These are phyloP conservation scores for Alternaria tenuissima DNA, from an alignment of 2,329 filamentous ascomycete genomes.

Conservation along the genomic window DNA sequence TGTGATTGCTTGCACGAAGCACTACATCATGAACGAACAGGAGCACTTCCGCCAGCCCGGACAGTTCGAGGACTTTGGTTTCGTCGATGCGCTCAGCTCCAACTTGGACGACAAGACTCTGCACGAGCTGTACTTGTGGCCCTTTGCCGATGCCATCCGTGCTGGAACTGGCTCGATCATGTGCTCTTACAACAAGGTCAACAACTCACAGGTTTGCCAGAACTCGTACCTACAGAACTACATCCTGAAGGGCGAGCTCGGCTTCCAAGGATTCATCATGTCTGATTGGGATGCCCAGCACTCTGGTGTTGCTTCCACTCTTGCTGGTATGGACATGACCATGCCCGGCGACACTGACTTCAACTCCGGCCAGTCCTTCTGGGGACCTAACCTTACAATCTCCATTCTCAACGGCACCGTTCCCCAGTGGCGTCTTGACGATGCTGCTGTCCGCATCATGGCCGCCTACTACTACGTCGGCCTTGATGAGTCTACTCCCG, in stretches of 20 bases:
- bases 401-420: conserved; percentile 89
- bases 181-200: conserved; percentile 78
- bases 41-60: conserved; percentile 72
- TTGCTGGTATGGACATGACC: conserved; percentile 83
- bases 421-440: conserved; percentile 85
- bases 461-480: conserved; percentile 71
- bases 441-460: conserved; percentile 87
- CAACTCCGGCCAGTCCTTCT: conserved; percentile 75
- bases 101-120: conserved; percentile 71
- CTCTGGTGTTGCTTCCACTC: conserved; percentile 69
- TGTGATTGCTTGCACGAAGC: conserved; percentile 75
- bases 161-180: conserved; percentile 61
- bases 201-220: conserved; percentile 82
- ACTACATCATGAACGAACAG: conserved; percentile 69
- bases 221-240: conserved; percentile 80
- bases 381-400: conserved; percentile 87
- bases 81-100: conserved; percentile 67
- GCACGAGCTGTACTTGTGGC: conserved; percentile 70
- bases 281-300: conserved; percentile 83
- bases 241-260: conserved; percentile 79
- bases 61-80: conserved; percentile 67
- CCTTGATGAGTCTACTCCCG: conserved; percentile 62
- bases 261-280: conserved; percentile 70
- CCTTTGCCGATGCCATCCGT: conserved; percentile 61
- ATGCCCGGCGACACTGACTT: conserved; percentile 84